Evolutionary conservation across 2,329 filamentous ascomycete genomes (phyloP), one percentile per base, ranked within the genome.

Genomic region (Whalleya microplaca): DNA sequence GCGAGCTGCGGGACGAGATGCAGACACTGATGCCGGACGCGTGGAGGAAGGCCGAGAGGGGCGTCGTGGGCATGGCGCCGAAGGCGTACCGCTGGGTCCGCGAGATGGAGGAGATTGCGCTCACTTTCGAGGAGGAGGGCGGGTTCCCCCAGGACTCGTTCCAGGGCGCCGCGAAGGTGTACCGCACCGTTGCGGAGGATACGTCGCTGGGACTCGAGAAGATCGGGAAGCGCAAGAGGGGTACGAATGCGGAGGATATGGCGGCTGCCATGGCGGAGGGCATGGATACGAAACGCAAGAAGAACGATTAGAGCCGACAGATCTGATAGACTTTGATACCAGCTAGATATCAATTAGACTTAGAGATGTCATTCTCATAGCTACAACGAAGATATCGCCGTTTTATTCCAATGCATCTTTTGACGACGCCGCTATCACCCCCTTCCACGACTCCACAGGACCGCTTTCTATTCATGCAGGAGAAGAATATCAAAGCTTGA

Each of bases 21-120:
- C 72, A 75, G 12, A 71, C 73, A 9, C 75, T 80, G 55, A 75
- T 77, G 47, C 84, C 87, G 0, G 69, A 66, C 2, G 72, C 77
- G 37, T 76, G 78, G 14, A 70, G 74, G 21, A 68, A 73, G 48
- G 83, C 79, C 0, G 79, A 84, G 64, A 76, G 69, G 29, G 75
- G 80, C 2, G 75, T 90, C 8, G 75, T 81, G 3, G 75, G 72
- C 14, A 89, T 92, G 82, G 80, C 88, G 21, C 84, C 85, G 7
- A 93, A 92, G 74, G 89, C 90, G 18, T 92, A 92, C 70, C 78
- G 90, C 10, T 93, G 89, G 89, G 86, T 91, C 0, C 77, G 80
- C 32, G 89, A 92, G 76, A 92, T 93, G 89, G 81, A 86, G 64
- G 85, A 92, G 77, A 91, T 93, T 67, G 84, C 82, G 3, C 75